Evolutionary conservation across 805 yeast species (phyloP).

Genomic region (Cyberlindnera amylophila): DNA sequence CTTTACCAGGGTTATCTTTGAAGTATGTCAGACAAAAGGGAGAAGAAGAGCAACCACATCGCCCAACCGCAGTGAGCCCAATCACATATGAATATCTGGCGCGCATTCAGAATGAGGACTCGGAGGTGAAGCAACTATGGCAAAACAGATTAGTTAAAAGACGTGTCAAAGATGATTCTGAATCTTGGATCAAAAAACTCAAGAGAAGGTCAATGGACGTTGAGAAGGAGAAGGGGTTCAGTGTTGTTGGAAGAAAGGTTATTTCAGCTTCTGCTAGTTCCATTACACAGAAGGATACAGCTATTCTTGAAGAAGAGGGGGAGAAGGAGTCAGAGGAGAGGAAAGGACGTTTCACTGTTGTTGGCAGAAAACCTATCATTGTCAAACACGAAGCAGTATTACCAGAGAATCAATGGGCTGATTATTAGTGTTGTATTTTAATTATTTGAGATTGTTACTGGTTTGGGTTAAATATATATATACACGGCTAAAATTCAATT

Average conservation of each 20-base stretch:
- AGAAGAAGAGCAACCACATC: background rate
- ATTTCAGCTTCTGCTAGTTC: background rate
- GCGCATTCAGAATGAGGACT: constrained; percentile 10
- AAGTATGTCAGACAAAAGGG: constrained; percentile 4
- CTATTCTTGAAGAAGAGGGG: background rate
- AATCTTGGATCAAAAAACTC: constrained; percentile 4
- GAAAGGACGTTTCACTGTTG: constrained; percentile 4
- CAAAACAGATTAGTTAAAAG: constrained; percentile 4
- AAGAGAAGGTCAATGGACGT: constrained; percentile 1
- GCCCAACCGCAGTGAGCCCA: constrained; percentile 12
- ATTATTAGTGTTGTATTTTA: background rate
- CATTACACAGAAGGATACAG: background rate
- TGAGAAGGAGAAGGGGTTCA: constrained; percentile 4
- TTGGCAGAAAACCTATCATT: constrained; percentile 8
- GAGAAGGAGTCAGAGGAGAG: background rate
- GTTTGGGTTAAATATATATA: background rate
- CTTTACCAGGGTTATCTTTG: constrained; percentile 11
- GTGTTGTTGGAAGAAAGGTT: constrained; percentile 11
- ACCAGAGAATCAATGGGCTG: background rate
- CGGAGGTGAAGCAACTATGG: constrained; percentile 12
- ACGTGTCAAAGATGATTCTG: background rate
- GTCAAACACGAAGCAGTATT: background rate
- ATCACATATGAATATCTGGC: constrained; percentile 14
- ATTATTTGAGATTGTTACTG: background rate
- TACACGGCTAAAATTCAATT: background rate